These are phyloP conservation scores for Gymnopus androsaceus DNA, from an alignment of 1,284 basidiomycete species.

Conservation along the genomic window DNA sequence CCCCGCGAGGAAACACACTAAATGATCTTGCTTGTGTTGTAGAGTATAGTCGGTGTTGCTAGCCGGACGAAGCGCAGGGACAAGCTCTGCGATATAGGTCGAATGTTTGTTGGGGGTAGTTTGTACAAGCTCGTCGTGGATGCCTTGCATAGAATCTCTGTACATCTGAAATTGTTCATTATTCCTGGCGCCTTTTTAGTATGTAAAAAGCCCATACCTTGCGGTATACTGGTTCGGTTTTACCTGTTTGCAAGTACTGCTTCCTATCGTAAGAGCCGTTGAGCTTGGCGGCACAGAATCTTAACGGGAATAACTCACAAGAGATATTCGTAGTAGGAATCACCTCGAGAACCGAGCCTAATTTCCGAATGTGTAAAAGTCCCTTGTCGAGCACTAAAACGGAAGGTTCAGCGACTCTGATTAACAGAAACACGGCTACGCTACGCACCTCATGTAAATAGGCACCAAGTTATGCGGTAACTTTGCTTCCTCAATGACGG, in stretches of 20 bases:
- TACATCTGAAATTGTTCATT: slow-evolving; percentile 65
- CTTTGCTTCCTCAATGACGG: slow-evolving; percentile 58
- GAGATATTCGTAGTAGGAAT: slow-evolving; percentile 90
- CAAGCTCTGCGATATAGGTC: slow-evolving; percentile 76
- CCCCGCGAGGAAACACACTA: slow-evolving; percentile 70
- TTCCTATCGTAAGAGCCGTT: slow-evolving; percentile 46
- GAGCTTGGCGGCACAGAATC: not conserved
- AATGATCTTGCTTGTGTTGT: slow-evolving; percentile 17
- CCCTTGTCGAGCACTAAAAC: slow-evolving; percentile 54
- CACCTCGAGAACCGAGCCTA: slow-evolving; percentile 83
- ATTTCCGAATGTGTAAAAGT: slow-evolving; percentile 76
- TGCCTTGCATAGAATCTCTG: slow-evolving; percentile 71
- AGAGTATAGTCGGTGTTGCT: not conserved
- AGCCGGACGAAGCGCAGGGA: slow-evolving; percentile 25
- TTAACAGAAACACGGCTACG: not conserved
- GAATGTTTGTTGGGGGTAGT: slow-evolving; percentile 54
- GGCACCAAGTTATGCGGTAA: slow-evolving; percentile 69
- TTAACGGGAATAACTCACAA: slow-evolving; percentile 47
- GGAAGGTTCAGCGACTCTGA: slow-evolving; percentile 26
- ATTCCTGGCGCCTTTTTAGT: not conserved
- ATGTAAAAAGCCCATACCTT: slow-evolving; percentile 40
- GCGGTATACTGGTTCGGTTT: slow-evolving; percentile 71
- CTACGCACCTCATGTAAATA: slow-evolving; percentile 71
- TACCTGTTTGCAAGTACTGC: slow-evolving; percentile 68
- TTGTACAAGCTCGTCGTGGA: slow-evolving; percentile 71